These are phyloP conservation scores for Terfezia claveryi DNA, from an alignment of 495 filamentous ascomycete genomes.

Conservation along the genomic window DNA sequence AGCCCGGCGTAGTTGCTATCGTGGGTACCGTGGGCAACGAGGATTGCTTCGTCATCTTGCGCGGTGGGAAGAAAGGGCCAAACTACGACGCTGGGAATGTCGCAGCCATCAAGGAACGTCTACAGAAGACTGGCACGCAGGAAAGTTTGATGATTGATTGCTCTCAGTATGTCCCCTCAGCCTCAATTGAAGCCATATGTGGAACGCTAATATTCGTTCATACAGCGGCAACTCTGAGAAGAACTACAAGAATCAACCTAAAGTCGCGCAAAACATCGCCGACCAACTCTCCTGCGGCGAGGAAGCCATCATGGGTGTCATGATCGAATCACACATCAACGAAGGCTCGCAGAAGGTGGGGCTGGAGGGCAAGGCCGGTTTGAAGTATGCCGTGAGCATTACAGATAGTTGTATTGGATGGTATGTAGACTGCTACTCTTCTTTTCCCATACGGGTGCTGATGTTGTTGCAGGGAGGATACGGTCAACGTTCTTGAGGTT, in stretches of 20 bases:
- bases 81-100: slow-evolving; percentile 86
- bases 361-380: slow-evolving; percentile 60
- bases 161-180: slow-evolving; percentile 33
- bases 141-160: slow-evolving; percentile 92
- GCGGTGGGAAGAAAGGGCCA: slow-evolving; percentile 78
- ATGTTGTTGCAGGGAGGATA: slow-evolving; percentile 38
- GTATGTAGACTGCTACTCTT: slow-evolving; percentile 12
- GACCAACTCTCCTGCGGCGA: slow-evolving; percentile 75
- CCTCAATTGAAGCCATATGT: too few species aligned
- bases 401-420: slow-evolving; percentile 94
- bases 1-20: slow-evolving; percentile 89
- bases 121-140: slow-evolving; percentile 40
- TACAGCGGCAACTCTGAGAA: slow-evolving; percentile 63
- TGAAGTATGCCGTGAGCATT: slow-evolving; percentile 92
- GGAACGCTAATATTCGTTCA: too few species aligned
- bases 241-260: slow-evolving; percentile 92
- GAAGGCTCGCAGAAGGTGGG: slow-evolving; percentile 91
- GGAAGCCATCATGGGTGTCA: slow-evolving; percentile 80
- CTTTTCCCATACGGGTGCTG: not conserved
- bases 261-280: slow-evolving; percentile 62
- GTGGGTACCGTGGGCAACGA: slow-evolving; percentile 91
- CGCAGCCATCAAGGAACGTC: slow-evolving; percentile 44
- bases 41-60: slow-evolving; percentile 92
- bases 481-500: slow-evolving; percentile 52
- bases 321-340: slow-evolving; percentile 96